These are phyloP conservation scores for Fusarium bactridioides DNA, from an alignment of 2,329 filamentous ascomycete genomes.

Conservation along the genomic window DNA sequence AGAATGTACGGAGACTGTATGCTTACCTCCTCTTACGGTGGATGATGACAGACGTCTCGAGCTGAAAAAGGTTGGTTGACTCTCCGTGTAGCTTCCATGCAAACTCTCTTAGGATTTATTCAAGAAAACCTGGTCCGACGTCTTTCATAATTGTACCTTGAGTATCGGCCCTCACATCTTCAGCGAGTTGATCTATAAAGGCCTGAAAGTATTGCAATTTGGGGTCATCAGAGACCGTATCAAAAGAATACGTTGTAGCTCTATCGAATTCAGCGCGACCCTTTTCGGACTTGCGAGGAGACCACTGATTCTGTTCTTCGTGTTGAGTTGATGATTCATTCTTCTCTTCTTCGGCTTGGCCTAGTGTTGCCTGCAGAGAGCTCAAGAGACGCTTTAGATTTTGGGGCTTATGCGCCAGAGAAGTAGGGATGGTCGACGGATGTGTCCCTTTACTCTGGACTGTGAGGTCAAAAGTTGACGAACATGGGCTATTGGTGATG, in stretches of 20 bases:
- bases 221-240: not conserved
- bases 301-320: too few relatives aligned
- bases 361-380: not conserved
- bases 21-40: too few relatives aligned
- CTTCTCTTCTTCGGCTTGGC: not conserved
- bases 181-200: not conserved
- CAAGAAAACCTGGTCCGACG: too few relatives aligned
- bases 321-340: rapidly evolving
- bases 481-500: not conserved
- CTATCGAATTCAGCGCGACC: not conserved
- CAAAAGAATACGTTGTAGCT: not conserved
- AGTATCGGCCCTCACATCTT: not conserved
- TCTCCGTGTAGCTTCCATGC: too few relatives aligned
- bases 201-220: not conserved
- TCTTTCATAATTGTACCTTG: too few relatives aligned
- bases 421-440: not conserved
- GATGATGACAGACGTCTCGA: too few relatives aligned
- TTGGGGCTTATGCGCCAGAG: not conserved
- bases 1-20: too few relatives aligned
- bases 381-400: too few relatives aligned
- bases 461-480: not conserved
- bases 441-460: not conserved
- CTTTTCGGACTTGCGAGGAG: rapidly evolving
- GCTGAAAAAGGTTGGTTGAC: too few relatives aligned
- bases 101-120: too few relatives aligned